phyloP scores from a whole-genome alignment of 2,329 filamentous ascomycete species.

The Aspergillus hiratsukae region DNA sequence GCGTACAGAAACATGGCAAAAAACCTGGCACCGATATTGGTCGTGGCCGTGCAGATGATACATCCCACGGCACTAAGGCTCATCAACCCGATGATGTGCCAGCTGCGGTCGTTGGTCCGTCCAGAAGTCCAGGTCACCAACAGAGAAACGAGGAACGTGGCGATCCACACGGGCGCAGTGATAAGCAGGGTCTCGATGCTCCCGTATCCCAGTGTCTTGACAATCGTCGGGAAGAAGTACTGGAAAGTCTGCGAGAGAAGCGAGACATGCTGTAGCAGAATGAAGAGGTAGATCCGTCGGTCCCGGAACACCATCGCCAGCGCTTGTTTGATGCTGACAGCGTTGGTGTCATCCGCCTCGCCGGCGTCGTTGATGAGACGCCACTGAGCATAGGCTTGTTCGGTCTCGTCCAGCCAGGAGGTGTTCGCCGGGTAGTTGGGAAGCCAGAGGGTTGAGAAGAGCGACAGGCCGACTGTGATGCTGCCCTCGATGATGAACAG shows the following conservation, averaged over 20 bases:
- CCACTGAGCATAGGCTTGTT: constrained; percentile 52
- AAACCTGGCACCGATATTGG: constrained; percentile 44
- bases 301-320: constrained; percentile 35
- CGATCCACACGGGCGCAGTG: constrained; percentile 52
- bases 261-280: constrained; percentile 46
- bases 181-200: constrained; percentile 45
- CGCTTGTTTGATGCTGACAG: constrained; percentile 42
- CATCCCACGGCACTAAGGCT: constrained; percentile 51
- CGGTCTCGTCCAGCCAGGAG: constrained; percentile 48
- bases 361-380: constrained; percentile 48
- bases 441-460: constrained; percentile 32
- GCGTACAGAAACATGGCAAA: constrained; percentile 57
- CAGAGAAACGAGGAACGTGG: constrained; percentile 1
- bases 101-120: constrained; percentile 52
- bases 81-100: constrained; percentile 53
- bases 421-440: constrained; percentile 53
- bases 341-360: constrained; percentile 39
- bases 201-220: constrained; percentile 56
- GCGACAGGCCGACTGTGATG: constrained; percentile 38
- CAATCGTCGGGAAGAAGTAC: constrained; percentile 63
- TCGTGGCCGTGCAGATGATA: constrained; percentile 51
- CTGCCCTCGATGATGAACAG: constrained; percentile 36
- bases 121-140: constrained; percentile 49
- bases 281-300: constrained; percentile 37
- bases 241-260: constrained; percentile 55